Base-by-base conservation (phyloP, 2,329 filamentous ascomycete species). In the Pestalotiopsis sp. region DNA sequence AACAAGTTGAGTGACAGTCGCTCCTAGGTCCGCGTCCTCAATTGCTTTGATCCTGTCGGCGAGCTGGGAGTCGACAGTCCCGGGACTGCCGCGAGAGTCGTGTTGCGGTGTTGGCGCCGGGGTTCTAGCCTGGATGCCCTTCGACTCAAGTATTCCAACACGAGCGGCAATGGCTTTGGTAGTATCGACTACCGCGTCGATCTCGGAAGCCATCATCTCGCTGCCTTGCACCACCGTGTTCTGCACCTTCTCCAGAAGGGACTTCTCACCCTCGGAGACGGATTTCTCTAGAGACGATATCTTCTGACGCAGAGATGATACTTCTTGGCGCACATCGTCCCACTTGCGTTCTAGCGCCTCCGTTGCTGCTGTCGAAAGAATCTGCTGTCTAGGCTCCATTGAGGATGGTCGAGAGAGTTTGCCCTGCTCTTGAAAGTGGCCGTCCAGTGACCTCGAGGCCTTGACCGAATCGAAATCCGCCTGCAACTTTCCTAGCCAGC, bases 201-300 rank as follows among this genome's bases (percentile, higher is more conserved):
- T 65, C 31, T 60, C 58, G 7, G 12, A 20, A n/a, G 17, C 59
- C 27, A 62, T 62, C 31, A 36, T 17, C n/a, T 62, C 59, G 20
- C 17, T 38, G 25, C 59, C 31, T 38, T 62, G 25, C 36, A 17
- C 31, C 7, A 66, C 36, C 5, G 56, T 60, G 7, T 38, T 65
- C 17, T 58, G 38, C 7, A 72, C 14, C 31, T 68, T 68, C 4
- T 67, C 65, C 31, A 68, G 59, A 20, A 71, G 17, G 4, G 59
- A 70, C 36, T 25, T 58, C 23, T 67, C 68, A 4, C 68, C 36
- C 17, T 60, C 65, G 17, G 57, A 36, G 27, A 36, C 14, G 14
- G 23, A 59, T 59, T 59, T 52, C n/a, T n/a, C 9, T 20, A 52
- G 17, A 20, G 45, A 6, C 7, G 7, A 9, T 9, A 52, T n/a